Percentiles rank a stretch among this genome's conserved stretches.
Evolutionary conservation across 257 asterid species (phyloP).

Genomic region (Nicotiana attenuata): DNA sequence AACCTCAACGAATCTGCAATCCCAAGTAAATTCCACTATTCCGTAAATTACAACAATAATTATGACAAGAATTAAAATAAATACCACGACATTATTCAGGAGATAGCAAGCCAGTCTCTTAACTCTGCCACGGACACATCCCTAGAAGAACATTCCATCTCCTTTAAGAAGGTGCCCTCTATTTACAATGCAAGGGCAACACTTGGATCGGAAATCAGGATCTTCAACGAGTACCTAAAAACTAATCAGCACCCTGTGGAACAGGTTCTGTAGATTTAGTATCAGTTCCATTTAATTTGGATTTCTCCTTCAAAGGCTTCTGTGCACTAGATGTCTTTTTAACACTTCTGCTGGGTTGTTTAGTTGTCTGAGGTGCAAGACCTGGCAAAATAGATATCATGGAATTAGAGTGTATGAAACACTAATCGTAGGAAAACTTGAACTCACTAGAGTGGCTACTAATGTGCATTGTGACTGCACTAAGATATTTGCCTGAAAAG

Average conservation of each 20-base stretch:
- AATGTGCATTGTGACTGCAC: background rate
- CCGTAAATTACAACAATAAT: background rate
- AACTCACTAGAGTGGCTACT: background rate
- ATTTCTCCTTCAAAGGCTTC: constrained; percentile 43
- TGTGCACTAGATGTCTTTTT: constrained; percentile 42
- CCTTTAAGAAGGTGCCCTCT: constrained; percentile 21
- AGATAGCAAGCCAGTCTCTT: constrained; percentile 16
- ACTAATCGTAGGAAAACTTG: background rate
- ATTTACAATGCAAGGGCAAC: constrained; percentile 39
- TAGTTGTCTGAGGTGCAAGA: constrained; percentile 39
- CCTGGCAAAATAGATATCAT: constrained; percentile 39
- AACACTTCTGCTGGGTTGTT: constrained; percentile 33
- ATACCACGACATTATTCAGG: constrained; percentile 30
- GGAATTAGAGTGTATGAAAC: background rate
- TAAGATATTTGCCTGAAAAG: background rate
- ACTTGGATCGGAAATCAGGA: constrained; percentile 24
- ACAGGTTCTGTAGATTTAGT: constrained; percentile 31
- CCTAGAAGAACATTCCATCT: constrained; percentile 23
- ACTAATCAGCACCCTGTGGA: constrained; percentile 23
- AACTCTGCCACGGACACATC: constrained; percentile 22
- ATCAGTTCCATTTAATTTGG: constrained; percentile 31
- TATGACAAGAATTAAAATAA: constrained; percentile 16
- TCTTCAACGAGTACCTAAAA: constrained; percentile 16
- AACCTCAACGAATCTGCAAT: background rate
- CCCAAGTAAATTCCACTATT: background rate